phyloP scores from a whole-genome alignment of 2,329 filamentous ascomycete species.

The Fusarium sp. region DNA sequence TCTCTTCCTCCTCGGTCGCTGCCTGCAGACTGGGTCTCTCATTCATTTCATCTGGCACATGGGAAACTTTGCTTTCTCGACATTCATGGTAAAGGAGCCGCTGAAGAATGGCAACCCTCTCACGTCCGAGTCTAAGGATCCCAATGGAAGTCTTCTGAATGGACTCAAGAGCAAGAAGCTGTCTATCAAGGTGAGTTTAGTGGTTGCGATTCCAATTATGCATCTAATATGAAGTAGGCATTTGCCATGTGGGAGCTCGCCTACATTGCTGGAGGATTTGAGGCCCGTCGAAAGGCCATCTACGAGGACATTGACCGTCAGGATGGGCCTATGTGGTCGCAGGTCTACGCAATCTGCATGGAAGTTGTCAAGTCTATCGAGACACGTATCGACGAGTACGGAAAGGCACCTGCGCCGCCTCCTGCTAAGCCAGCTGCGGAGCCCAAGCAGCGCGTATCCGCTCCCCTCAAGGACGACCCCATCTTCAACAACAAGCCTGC shows the following conservation, averaged over 20 bases:
- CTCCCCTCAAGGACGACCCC: constrained; percentile 58
- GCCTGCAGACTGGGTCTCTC: constrained; percentile 71
- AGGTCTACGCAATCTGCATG: constrained; percentile 78
- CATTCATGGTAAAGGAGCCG: constrained; percentile 84
- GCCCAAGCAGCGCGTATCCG: constrained; percentile 51
- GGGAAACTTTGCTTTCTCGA: constrained; percentile 80
- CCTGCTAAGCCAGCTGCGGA: constrained; percentile 47
- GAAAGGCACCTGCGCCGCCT: constrained; percentile 56
- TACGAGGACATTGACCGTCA: constrained; percentile 89
- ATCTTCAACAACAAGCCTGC: constrained; percentile 57
- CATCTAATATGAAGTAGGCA: constrained; percentile 58
- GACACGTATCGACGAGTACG: constrained; percentile 72
- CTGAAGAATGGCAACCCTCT: constrained; percentile 87
- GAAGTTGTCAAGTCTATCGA: constrained; percentile 76
- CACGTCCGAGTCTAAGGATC: constrained; percentile 87
- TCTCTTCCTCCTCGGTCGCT: constrained; percentile 66
- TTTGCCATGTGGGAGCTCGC: constrained; percentile 94
- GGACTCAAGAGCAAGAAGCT: constrained; percentile 88
- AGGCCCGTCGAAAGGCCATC: constrained; percentile 81
- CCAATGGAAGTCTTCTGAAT: constrained; percentile 88
- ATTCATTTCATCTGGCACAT: constrained; percentile 81
- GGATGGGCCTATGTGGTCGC: constrained; percentile 83
- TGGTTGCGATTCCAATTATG: neutral
- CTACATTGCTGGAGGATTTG: constrained; percentile 80
- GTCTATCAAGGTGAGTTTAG: constrained; percentile 71